Base-by-base conservation (phyloP, 495 filamentous ascomycete genomes). In the Choiromyces venosus region DNA sequence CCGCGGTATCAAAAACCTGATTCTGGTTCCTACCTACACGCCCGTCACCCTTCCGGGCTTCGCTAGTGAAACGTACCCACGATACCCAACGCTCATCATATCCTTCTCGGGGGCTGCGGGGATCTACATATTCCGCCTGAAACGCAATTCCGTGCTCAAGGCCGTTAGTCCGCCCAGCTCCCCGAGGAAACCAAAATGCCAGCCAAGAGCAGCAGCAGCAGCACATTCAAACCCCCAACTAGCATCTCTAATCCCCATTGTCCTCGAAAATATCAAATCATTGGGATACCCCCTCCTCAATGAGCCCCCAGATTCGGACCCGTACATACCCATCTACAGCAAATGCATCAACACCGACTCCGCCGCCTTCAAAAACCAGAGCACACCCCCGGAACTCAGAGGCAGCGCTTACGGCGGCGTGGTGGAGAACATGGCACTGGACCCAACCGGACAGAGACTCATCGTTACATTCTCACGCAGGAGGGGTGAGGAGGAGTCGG, bases 401-500 rank as follows among this genome's bases (percentile, higher is more conserved):
- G 52, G 25, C 6, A 33, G 52, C 1, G 70, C 69, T 4, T 73
- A 77, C 14, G 75, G 70, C 18, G 75, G 75, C 7, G 19, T 39
- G n/a, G 70, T 77, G 14, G 42, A 67, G 40, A 69, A 66, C 8
- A 77, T 77, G 74, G 75, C 75, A 10, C 68, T 77, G 29, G 75
- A 77, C 37, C 75, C 75, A 16, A 70, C 69, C 4, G 69, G 68
- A 0, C 37, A n/a, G 25, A 76, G 75, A 29, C 40, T 77, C 3
- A 44, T 77, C 1, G 75, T 66, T 37, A 69, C 66, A 6, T 77
- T 77, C 56, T 67, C 74, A 14, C 40, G 25, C 7, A 25, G 35
- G 8, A 12, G 14, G 10, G 33, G 35, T 5, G n/a, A 37, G 19
- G 18, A 65, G 10, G 74, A 69, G 21, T 77, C 74, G 12, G 70